These are phyloP conservation scores for Perkinsela sp. DNA, from an alignment of 208 protist species.

Conservation along the genomic window DNA sequence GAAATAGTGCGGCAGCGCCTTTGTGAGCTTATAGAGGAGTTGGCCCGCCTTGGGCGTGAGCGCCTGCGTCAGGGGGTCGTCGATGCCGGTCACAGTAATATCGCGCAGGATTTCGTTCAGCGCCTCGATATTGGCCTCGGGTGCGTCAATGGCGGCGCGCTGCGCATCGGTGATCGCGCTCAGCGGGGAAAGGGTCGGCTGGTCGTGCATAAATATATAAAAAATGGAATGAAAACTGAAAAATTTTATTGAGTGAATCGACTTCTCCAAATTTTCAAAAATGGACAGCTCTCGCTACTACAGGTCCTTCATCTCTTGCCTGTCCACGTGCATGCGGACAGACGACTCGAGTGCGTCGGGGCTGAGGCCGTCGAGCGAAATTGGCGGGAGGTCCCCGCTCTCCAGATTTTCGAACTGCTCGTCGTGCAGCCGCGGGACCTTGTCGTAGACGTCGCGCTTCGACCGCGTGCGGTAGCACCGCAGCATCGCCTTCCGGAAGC, in stretches of 20 bases:
- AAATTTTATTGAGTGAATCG: no score
- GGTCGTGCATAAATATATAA: no score
- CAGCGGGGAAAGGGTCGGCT: no score
- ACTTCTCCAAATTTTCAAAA: no score
- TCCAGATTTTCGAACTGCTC: slow-evolving; percentile 28
- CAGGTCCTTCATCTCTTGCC: no score
- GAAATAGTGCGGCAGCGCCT: background rate
- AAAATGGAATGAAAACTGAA: no score
- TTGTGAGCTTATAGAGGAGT: background rate
- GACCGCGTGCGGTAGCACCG: slow-evolving; percentile 50
- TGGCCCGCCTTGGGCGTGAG: background rate
- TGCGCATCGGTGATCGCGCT: no score
- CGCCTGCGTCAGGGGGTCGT: background rate
- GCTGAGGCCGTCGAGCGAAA: background rate
- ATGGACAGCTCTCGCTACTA: no score
- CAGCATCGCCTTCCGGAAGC: slow-evolving; percentile 60
- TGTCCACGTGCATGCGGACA: background rate
- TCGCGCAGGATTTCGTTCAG: background rate
- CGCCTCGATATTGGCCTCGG: background rate
- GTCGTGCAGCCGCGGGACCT: slow-evolving; percentile 40
- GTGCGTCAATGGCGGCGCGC: no score
- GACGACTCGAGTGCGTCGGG: background rate
- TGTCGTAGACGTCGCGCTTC: slow-evolving; percentile 39
- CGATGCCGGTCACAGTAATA: background rate
- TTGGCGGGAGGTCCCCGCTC: background rate